Evolutionary conservation across 2,329 filamentous ascomycete species (phyloP).

Genomic region (Cladobotryum protrusum): DNA sequence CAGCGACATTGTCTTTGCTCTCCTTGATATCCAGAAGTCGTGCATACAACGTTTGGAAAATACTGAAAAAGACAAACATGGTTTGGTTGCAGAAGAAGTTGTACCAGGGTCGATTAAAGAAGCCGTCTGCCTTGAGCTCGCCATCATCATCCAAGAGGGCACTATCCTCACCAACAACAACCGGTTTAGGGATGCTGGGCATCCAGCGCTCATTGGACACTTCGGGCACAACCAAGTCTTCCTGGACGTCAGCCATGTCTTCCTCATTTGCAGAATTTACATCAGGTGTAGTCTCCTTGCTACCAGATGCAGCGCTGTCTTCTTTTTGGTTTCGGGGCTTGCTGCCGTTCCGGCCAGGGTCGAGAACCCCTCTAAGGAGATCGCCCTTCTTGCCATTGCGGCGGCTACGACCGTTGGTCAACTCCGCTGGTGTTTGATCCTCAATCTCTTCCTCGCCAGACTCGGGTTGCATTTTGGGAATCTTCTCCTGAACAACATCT

Average conservation of each 20-base stretch:
- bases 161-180: slow-evolving; percentile 51
- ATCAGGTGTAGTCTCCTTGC: slow-evolving; percentile 86
- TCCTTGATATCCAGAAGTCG: slow-evolving; percentile 79
- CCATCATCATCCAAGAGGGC: slow-evolving; percentile 51
- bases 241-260: slow-evolving; percentile 57
- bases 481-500: slow-evolving; percentile 59
- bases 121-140: slow-evolving; percentile 68
- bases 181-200: slow-evolving; percentile 52
- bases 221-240: slow-evolving; percentile 55
- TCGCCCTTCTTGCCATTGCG: slow-evolving; percentile 73
- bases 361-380: slow-evolving; percentile 79
- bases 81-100: slow-evolving; percentile 89
- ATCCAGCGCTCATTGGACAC: slow-evolving; percentile 60
- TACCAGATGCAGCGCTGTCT: slow-evolving; percentile 68
- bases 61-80: slow-evolving; percentile 89
- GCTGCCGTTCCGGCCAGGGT: slow-evolving; percentile 66
- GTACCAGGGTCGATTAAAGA: slow-evolving; percentile 73
- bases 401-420: slow-evolving; percentile 60
- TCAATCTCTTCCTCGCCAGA: slow-evolving; percentile 74
- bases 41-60: slow-evolving; percentile 86
- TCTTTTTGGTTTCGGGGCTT: slow-evolving; percentile 68
- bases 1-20: slow-evolving; percentile 64
- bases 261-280: slow-evolving; percentile 71
- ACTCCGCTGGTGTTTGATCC: slow-evolving; percentile 63
- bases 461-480: slow-evolving; percentile 63